Evolutionary conservation across 805 yeast species (phyloP).

Genomic region (Starmera pachycereana): DNA sequence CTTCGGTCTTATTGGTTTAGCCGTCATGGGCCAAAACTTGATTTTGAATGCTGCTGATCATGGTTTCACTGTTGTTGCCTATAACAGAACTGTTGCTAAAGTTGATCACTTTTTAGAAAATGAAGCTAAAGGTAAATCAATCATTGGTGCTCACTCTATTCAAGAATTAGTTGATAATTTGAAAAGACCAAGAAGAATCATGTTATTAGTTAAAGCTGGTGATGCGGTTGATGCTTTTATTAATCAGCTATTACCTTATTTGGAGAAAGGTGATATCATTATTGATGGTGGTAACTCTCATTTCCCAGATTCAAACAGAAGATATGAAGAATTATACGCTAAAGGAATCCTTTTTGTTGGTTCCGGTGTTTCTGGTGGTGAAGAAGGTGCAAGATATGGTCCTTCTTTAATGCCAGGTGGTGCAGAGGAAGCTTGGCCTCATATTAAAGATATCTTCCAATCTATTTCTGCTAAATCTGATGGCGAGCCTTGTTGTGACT

Average conservation of each 20-base stretch:
- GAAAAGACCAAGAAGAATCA: conserved; percentile 95
- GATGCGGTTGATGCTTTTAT: conserved; percentile 88
- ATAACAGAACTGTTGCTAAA: conserved; percentile 94
- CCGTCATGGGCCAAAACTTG: conserved; percentile 99
- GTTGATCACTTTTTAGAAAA: conserved; percentile 89
- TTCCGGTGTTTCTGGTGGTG: conserved; percentile 99
- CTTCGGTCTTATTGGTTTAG: conserved; percentile 97
- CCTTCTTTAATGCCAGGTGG: conserved; percentile 99
- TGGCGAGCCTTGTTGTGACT: conserved; percentile 99
- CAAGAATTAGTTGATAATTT: conserved; percentile 79
- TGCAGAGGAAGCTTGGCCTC: conserved; percentile 96
- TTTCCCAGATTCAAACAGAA: conserved; percentile 97
- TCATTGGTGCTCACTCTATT: conserved; percentile 90
- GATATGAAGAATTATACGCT: conserved; percentile 77
- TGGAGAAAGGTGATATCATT: conserved; percentile 96
- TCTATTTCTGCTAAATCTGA: conserved; percentile 91
- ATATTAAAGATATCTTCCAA: conserved; percentile 93
- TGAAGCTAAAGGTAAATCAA: conserved; percentile 96
- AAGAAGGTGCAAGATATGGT: conserved; percentile 99
- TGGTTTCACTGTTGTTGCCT: conserved; percentile 96
- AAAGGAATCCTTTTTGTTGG: conserved; percentile 93
- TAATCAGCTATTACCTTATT: conserved; percentile 75
- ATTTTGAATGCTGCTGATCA: conserved; percentile 97
- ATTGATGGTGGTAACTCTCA: conserved; percentile 99
- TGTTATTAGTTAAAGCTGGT: conserved; percentile 94